Evolutionary conservation across 768 basidiomycete genomes (phyloP).

Genomic region (Calocybe gangraenosa): DNA sequence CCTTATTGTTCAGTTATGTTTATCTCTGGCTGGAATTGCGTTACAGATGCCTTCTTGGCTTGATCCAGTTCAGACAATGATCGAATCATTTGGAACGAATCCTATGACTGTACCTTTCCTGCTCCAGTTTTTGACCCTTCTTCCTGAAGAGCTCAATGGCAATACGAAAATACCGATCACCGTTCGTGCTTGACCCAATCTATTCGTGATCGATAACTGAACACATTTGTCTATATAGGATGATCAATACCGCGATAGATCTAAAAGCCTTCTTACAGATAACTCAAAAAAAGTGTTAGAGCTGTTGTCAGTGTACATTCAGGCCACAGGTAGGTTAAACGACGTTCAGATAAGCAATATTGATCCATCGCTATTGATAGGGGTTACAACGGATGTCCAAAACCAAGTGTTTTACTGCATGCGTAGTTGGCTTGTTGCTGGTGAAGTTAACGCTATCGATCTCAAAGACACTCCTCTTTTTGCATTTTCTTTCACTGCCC

Average conservation of each 20-base stretch:
- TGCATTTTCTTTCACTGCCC: conserved; percentile 76
- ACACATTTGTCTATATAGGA: conserved; percentile 41
- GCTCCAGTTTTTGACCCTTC: conserved; percentile 83
- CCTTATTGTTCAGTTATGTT: conserved; percentile 84
- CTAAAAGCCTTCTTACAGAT: conserved; percentile 55
- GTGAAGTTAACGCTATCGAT: conserved; percentile 65
- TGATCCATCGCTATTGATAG: conserved; percentile 34
- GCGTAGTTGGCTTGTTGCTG: conserved; percentile 83
- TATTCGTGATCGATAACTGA: background rate
- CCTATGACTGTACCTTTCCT: conserved; percentile 80
- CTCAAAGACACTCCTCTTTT: conserved; percentile 80
- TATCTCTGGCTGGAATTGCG: conserved; percentile 87
- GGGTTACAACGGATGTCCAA: conserved; percentile 77
- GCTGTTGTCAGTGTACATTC: conserved; percentile 82
- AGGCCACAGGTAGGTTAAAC: conserved; percentile 67
- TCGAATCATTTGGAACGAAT: conserved; percentile 81
- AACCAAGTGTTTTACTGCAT: conserved; percentile 80
- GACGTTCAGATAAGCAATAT: background rate
- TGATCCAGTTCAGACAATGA: conserved; percentile 75
- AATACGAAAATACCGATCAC: conserved; percentile 88
- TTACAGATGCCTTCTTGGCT: conserved; percentile 86
- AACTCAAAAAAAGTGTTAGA: conserved; percentile 73
- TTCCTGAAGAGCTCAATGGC: conserved; percentile 83
- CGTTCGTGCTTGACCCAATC: conserved; percentile 43
- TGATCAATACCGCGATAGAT: conserved; percentile 66